phyloP scores from a whole-genome alignment of 139 green algal genomes.

The Picochlorum sp. region DNA sequence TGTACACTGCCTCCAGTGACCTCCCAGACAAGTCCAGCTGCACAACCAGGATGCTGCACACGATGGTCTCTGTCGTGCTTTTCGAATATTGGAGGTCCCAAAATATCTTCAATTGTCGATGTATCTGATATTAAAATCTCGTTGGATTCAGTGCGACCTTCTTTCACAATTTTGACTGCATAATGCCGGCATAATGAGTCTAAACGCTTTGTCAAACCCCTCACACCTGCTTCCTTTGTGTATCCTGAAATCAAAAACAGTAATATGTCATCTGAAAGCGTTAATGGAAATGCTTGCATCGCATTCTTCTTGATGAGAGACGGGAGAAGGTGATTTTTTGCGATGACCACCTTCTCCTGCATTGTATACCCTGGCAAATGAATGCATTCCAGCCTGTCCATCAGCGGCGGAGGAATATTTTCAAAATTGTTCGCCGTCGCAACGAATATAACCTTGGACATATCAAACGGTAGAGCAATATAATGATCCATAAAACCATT shows the following conservation, averaged over 20 bases:
- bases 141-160: background rate
- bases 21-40: constrained; percentile 95
- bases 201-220: constrained; percentile 88
- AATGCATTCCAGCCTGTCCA: constrained; percentile 68
- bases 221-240: constrained; percentile 87
- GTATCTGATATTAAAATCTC: constrained; percentile 31
- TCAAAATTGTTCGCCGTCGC: constrained; percentile 27
- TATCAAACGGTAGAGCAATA: constrained; percentile 85
- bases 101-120: constrained; percentile 52
- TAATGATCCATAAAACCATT: constrained; percentile 92
- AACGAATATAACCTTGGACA: constrained; percentile 60
- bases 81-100: constrained; percentile 50
- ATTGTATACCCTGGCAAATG: constrained; percentile 82
- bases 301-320: constrained; percentile 51
- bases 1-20: constrained; percentile 86
- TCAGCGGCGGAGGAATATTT: constrained; percentile 29
- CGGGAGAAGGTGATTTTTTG: constrained; percentile 81
- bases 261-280: constrained; percentile 63
- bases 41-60: constrained; percentile 56
- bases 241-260: constrained; percentile 77
- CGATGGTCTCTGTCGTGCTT: constrained; percentile 15
- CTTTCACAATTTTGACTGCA: constrained; percentile 58
- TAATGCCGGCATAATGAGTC: constrained; percentile 94
- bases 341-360: constrained; percentile 89
- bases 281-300: constrained; percentile 41